These are phyloP conservation scores for Kazachstania africana DNA, from an alignment of 805 yeast genomes.

Conservation along the genomic window DNA sequence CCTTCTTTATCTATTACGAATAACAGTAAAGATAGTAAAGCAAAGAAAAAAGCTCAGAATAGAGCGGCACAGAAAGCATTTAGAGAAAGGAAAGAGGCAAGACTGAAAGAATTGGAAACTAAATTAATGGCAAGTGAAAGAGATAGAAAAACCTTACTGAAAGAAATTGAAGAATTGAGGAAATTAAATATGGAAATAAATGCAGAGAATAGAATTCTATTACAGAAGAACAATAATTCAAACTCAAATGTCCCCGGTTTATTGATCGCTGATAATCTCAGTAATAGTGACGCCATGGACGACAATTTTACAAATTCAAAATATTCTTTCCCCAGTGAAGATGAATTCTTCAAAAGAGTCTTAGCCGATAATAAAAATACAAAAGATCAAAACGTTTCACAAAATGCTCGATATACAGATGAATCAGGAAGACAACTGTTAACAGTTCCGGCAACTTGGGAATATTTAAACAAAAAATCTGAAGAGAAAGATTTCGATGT, in stretches of 20 bases:
- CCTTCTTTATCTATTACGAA: not conserved
- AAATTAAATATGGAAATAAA: slow-evolving; percentile 44
- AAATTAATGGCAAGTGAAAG: slow-evolving; percentile 47
- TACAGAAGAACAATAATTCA: slow-evolving; percentile 11
- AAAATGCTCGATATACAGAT: slow-evolving; percentile 6
- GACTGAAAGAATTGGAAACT: slow-evolving; percentile 52
- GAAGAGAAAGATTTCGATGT: slow-evolving; percentile 43
- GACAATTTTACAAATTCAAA: not conserved
- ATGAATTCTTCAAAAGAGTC: slow-evolving; percentile 18
- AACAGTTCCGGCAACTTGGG: slow-evolving; percentile 76
- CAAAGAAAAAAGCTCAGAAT: slow-evolving; percentile 64
- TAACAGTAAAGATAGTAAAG: slow-evolving; percentile 29
- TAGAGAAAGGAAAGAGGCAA: slow-evolving; percentile 67
- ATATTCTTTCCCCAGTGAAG: slow-evolving; percentile 20
- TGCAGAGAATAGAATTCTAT: slow-evolving; percentile 53
- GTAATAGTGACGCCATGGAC: not conserved
- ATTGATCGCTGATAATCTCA: not conserved
- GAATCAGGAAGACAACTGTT: slow-evolving; percentile 35
- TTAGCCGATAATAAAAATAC: slow-evolving; percentile 1
- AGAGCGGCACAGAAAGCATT: slow-evolving; percentile 82
- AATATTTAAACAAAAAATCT: slow-evolving; percentile 44
- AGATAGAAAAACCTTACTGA: slow-evolving; percentile 36
- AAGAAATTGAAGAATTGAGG: slow-evolving; percentile 39
- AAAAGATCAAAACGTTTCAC: not conserved
- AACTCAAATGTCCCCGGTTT: not conserved